Conservation (phyloP, 768 basidiomycete genomes). For the Mycena epipterygia region DNA sequence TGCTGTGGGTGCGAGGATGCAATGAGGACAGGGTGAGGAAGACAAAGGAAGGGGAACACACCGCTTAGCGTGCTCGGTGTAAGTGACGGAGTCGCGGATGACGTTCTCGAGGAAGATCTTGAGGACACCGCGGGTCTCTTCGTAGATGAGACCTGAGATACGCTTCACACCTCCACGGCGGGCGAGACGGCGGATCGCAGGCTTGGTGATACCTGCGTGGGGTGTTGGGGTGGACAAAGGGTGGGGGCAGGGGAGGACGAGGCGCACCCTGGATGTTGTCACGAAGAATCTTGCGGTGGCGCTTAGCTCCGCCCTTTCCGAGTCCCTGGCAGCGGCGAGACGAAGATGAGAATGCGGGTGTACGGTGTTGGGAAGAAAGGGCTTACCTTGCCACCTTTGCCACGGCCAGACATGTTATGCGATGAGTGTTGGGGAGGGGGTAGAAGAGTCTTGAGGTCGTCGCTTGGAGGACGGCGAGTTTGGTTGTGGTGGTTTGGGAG, state of each 20-base stretch:
- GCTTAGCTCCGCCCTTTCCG: constrained; percentile 88
- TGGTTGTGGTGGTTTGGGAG: constrained; percentile 45
- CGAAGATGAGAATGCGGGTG: neutral
- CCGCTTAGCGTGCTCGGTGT: constrained; percentile 94
- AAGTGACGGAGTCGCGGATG: constrained; percentile 82
- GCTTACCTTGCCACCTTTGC: constrained; percentile 90
- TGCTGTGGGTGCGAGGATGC: constrained; percentile 41
- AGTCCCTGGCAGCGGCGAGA: constrained; percentile 64
- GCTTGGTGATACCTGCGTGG: constrained; percentile 83
- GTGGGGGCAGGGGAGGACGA: neutral
- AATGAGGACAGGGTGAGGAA: neutral
- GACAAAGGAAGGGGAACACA: neutral
- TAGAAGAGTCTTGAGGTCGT: neutral
- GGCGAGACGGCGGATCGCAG: constrained; percentile 88
- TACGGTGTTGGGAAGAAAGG: neutral
- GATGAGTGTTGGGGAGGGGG: constrained; percentile 25
- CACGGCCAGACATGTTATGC: constrained; percentile 89
- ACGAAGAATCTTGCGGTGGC: constrained; percentile 88
- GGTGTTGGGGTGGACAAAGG: neutral
- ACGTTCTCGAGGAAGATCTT: constrained; percentile 95
- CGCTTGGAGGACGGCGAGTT: neutral
- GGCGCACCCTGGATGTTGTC: constrained; percentile 74
- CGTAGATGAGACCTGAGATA: constrained; percentile 65
- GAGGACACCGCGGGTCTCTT: constrained; percentile 89
- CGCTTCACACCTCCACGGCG: constrained; percentile 98